A percentile compares a stretch with the other conserved stretches of the same genome.
Conservation (phyloP, 2,329 filamentous ascomycete species). For the Ceratocystis alfenasii region DNA sequence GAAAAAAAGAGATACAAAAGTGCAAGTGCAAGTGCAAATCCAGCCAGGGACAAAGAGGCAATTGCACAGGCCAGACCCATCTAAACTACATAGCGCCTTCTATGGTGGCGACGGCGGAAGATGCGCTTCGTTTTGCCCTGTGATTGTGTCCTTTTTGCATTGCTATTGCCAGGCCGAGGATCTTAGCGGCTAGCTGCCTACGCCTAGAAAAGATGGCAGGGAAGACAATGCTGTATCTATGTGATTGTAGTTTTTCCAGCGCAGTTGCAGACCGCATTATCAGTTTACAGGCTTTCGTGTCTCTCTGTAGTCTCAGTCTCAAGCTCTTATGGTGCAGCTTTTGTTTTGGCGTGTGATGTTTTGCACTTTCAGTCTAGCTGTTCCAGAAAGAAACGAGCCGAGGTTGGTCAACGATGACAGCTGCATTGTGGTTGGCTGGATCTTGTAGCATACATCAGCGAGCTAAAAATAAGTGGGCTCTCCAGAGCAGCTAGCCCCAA, state of each 20-base stretch:
- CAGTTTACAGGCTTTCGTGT: too few species aligned
- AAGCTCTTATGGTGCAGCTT: not conserved
- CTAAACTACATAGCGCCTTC: not conserved
- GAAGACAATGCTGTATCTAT: not conserved
- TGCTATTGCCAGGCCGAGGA: conserved; percentile 1
- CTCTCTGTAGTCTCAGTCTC: too few species aligned
- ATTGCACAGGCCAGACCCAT: conserved; percentile 7
- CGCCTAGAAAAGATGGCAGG: not conserved
- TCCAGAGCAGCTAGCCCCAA: not conserved
- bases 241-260: too few species aligned
- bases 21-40: not conserved
- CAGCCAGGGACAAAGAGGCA: conserved; percentile 12
- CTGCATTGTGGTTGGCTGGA: conserved; percentile 15
- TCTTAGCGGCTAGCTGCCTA: conserved; percentile 1
- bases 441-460: not conserved
- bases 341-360: not conserved
- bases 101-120: not conserved
- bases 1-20: not conserved
- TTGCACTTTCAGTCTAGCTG: conserved; percentile 1
- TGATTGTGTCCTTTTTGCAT: not conserved
- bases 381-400: conserved; percentile 17
- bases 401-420: conserved; percentile 18
- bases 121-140: conserved; percentile 7
- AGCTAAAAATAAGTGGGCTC: not conserved
- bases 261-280: too few species aligned